These are phyloP conservation scores for Aspergillus nomiae DNA, from an alignment of 2,329 filamentous ascomycete species.

Conservation along the genomic window DNA sequence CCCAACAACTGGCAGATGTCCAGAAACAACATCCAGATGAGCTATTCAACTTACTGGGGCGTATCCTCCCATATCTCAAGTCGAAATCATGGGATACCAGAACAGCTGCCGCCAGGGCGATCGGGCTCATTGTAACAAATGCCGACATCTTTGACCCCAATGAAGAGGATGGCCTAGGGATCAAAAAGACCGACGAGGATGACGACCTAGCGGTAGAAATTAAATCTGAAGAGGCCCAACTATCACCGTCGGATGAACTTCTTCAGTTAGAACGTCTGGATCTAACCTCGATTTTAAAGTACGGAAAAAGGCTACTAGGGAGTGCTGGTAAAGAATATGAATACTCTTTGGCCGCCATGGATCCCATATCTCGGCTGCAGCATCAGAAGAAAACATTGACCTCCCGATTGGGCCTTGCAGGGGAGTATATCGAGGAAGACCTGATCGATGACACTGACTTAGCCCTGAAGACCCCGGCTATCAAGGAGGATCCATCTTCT, in stretches of 20 bases:
- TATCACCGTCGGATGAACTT: conserved; percentile 56
- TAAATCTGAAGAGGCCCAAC: conserved; percentile 37
- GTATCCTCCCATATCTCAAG: conserved; percentile 91
- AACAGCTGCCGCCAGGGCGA: conserved; percentile 87
- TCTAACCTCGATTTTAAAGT: conserved; percentile 75
- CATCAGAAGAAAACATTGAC: conserved; percentile 88
- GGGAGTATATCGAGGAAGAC: conserved; percentile 82
- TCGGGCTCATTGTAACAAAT: conserved; percentile 91
- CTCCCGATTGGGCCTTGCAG: conserved; percentile 79
- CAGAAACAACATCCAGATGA: conserved; percentile 98
- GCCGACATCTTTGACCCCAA: conserved; percentile 89
- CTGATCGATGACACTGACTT: conserved; percentile 68
- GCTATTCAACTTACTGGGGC: conserved; percentile 88
- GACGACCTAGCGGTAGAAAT: conserved; percentile 42
- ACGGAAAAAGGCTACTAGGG: conserved; percentile 80
- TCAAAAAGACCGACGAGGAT: conserved; percentile 56
- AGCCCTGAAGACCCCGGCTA: conserved; percentile 46
- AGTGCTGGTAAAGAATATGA: conserved; percentile 81
- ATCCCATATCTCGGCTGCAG: conserved; percentile 75
- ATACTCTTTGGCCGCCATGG: conserved; percentile 77
- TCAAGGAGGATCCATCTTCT: conserved; percentile 55
- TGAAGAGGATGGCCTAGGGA: conserved; percentile 60
- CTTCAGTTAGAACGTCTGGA: conserved; percentile 76
- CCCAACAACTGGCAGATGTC: conserved; percentile 94
- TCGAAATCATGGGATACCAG: conserved; percentile 98